Base-by-base conservation (phyloP, 2,329 filamentous ascomycete genomes). In the Chaetomiaceae sp. region DNA sequence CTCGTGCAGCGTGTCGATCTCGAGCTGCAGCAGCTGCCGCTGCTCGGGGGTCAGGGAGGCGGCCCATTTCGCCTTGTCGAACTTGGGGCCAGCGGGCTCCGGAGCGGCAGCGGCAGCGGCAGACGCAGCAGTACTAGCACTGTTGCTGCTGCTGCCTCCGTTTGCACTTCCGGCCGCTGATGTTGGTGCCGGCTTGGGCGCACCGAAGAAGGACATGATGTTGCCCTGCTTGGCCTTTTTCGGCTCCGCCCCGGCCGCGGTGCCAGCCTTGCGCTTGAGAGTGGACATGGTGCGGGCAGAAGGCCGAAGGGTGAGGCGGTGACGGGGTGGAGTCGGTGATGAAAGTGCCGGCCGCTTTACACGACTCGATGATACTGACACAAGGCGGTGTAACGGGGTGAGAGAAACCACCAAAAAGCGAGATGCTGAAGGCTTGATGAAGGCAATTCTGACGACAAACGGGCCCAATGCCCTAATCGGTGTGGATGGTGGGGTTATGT, bases 61-160 rank as follows among this genome's bases (percentile, higher is more conserved):
- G n/a, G 90, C 74, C 93, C 93, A 98, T 67, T 86, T 88, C 37
- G 80, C 79, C 72, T 95, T 96, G 72, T 96, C 78, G 63, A 96
- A 97, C 55, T 79, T 86, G 47, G 64, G 53, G 5, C 66, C 58
- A 27, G 68, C 54, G 4, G 65, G 50, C 27, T 63, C 56, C 14
- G 62, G 42, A 7, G 56, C 50, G n/a, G n/a, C n/a, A n/a, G n/a
- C n/a, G n/a, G n/a, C n/a, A n/a, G n/a, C n/a, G n/a, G n/a, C n/a
- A n/a, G n/a, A n/a, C n/a, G n/a, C n/a, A n/a, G n/a, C n/a, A 6
- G 39, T 9, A 15, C 40, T 20, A 44, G 14, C 47, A 18, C 42
- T 53, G 35, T 42, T 48, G 27, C 24, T n/a, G n/a, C n/a, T n/a
- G n/a, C n/a, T n/a, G n/a, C n/a, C n/a, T n/a, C n/a, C n/a, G n/a